Evolutionary conservation across 345 rosid genomes (phyloP).

Genomic region (Rhodamnia rubescens): DNA sequence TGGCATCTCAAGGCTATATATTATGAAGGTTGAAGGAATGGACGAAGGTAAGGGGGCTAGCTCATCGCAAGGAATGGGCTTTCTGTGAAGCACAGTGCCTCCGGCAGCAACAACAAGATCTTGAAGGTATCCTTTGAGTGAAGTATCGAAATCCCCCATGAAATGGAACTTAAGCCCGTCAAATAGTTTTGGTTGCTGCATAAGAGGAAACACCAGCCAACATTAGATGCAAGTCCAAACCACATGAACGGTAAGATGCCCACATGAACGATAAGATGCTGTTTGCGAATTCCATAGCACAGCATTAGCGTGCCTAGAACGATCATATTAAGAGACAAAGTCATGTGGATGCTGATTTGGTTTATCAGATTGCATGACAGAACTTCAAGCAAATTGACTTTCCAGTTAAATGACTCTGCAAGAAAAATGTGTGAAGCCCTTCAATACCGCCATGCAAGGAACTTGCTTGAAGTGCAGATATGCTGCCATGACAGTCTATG

Average conservation of each 20-base stretch:
- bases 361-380: background rate
- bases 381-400: background rate
- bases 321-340: background rate
- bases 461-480: background rate
- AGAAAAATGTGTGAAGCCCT: background rate
- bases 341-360: background rate
- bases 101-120: slow-evolving; percentile 70
- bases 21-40: slow-evolving; percentile 32
- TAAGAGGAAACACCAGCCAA: background rate
- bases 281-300: background rate
- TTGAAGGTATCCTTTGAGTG: slow-evolving; percentile 71
- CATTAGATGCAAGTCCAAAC: background rate
- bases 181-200: slow-evolving; percentile 58
- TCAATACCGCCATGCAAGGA: background rate
- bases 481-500: background rate
- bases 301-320: background rate
- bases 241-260: background rate
- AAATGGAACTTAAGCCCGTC: slow-evolving; percentile 45
- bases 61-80: slow-evolving; percentile 36
- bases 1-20: slow-evolving; percentile 56
- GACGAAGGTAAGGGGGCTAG: slow-evolving; percentile 2
- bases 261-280: background rate
- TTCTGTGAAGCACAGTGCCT: slow-evolving; percentile 56
- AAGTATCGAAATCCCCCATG: slow-evolving; percentile 55
- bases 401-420: background rate